These are phyloP conservation scores for Kluyveromyces sp. DNA, from an alignment of 1,139 yeast species.

Conservation along the genomic window DNA sequence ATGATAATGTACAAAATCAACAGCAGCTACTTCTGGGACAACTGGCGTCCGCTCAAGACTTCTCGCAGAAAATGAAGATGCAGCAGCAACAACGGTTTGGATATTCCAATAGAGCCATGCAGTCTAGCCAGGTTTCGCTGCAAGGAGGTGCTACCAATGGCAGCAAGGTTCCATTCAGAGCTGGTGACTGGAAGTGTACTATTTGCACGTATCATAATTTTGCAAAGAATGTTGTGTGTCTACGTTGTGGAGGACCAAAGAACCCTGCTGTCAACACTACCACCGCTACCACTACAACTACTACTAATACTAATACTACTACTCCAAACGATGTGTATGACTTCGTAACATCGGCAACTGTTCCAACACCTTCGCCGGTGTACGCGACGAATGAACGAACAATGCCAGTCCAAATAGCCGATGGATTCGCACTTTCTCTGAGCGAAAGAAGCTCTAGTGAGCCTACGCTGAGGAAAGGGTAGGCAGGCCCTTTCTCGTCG, in stretches of 20 bases:
- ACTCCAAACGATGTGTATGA: neutral
- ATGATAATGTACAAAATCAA: conserved; percentile 4
- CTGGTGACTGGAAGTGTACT: conserved; percentile 94
- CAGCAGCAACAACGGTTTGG: conserved; percentile 6
- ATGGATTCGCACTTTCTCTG: conserved; percentile 11
- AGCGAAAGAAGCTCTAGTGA: conserved; percentile 15
- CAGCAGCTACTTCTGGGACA: conserved; percentile 5
- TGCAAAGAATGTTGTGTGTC: conserved; percentile 81
- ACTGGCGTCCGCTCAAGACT: neutral
- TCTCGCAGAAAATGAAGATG: neutral
- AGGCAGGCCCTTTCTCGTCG: neutral
- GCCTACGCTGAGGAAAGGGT: conserved; percentile 13
- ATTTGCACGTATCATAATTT: conserved; percentile 84
- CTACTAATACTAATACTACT: neutral
- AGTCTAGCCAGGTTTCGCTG: conserved; percentile 3
- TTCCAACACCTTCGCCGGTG: neutral
- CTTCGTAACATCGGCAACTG: neutral
- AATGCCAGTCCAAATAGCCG: neutral
- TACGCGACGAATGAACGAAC: neutral
- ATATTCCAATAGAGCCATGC: too few relatives aligned
- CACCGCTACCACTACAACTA: neutral
- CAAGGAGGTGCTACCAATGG: conserved; percentile 4
- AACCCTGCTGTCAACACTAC: conserved; percentile 3
- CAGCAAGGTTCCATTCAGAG: conserved; percentile 71
- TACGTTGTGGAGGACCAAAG: conserved; percentile 81